Conservation (phyloP, 2,329 filamentous ascomycete genomes). For the Paecilomyces formosus region DNA sequence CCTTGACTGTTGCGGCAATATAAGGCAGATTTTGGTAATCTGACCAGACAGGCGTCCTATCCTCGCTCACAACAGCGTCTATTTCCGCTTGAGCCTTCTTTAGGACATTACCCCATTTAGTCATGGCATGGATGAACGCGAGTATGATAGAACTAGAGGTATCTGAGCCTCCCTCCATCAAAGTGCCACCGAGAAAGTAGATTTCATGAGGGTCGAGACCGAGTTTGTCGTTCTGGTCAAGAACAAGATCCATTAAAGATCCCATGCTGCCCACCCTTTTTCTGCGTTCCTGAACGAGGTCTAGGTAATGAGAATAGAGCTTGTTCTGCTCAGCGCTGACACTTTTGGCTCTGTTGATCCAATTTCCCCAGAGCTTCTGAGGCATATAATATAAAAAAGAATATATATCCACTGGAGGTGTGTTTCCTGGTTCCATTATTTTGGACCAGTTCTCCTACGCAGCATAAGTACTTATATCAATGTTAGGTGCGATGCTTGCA, state of each 20-base stretch:
- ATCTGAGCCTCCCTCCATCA: conserved; percentile 36
- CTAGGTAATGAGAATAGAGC: conserved; percentile 32
- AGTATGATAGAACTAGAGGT: conserved; percentile 19
- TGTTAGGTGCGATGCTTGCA: too few species aligned
- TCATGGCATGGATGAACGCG: conserved; percentile 43
- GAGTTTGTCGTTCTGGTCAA: conserved; percentile 35
- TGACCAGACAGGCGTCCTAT: conserved; percentile 41
- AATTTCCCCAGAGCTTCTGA: conserved; percentile 33
- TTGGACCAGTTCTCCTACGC: conserved; percentile 29
- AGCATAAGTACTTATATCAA: too few species aligned
- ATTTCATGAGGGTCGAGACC: conserved; percentile 31
- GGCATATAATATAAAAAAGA: conserved; percentile 39
- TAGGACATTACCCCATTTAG: conserved; percentile 16
- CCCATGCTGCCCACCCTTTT: conserved; percentile 13
- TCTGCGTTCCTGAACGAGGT: conserved; percentile 27
- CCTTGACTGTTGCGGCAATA: conserved; percentile 48
- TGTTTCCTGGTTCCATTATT: conserved; percentile 42
- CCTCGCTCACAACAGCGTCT: conserved; percentile 43
- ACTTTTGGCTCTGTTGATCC: conserved; percentile 26
- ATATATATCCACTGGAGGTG: conserved; percentile 44
- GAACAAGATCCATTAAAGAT: conserved; percentile 35
- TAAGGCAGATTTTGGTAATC: conserved; percentile 47
- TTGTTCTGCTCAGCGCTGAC: conserved; percentile 35
- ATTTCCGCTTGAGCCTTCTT: conserved; percentile 41
- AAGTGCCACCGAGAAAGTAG: conserved; percentile 33